phyloP scores from a whole-genome alignment of 257 asterid species.

The Solanum piurae region DNA sequence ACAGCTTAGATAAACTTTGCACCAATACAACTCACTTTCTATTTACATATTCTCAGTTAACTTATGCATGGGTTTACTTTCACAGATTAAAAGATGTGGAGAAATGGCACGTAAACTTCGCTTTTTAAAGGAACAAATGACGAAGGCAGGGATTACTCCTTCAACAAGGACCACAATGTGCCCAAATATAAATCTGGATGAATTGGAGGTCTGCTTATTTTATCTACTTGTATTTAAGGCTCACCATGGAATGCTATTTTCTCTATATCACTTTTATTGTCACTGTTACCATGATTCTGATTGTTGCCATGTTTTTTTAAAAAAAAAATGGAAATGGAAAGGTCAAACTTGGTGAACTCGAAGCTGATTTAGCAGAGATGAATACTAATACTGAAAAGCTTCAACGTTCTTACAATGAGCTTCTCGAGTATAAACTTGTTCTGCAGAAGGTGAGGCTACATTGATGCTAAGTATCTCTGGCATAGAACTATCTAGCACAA shows the following conservation, averaged over 20 bases:
- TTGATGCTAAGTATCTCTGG: background rate
- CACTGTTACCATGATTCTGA: background rate
- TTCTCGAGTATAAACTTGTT: conserved; percentile 51
- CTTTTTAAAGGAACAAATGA: conserved; percentile 43
- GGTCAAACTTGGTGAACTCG: conserved; percentile 53
- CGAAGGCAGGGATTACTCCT: conserved; percentile 31
- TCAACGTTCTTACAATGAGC: conserved; percentile 47
- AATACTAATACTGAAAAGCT: conserved; percentile 44
- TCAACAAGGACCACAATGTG: conserved; percentile 23
- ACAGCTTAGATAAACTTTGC: background rate
- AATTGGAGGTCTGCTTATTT: conserved; percentile 37
- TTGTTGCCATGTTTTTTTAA: background rate
- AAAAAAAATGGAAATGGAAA: conserved; percentile 1
- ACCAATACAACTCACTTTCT: background rate
- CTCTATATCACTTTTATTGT: background rate
- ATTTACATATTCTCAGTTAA: background rate
- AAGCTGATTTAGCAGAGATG: conserved; percentile 58
- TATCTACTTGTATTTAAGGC: background rate
- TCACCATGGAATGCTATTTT: background rate
- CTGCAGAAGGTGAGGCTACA: conserved; percentile 38
- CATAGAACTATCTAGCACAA: background rate
- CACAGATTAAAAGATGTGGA: conserved; percentile 53
- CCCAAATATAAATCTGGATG: conserved; percentile 29
- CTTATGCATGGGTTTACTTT: background rate
- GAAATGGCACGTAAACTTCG: conserved; percentile 58